Evolutionary conservation across 1,284 basidiomycete species (phyloP).

Genomic region (Lentinula novae-zelandiae): DNA sequence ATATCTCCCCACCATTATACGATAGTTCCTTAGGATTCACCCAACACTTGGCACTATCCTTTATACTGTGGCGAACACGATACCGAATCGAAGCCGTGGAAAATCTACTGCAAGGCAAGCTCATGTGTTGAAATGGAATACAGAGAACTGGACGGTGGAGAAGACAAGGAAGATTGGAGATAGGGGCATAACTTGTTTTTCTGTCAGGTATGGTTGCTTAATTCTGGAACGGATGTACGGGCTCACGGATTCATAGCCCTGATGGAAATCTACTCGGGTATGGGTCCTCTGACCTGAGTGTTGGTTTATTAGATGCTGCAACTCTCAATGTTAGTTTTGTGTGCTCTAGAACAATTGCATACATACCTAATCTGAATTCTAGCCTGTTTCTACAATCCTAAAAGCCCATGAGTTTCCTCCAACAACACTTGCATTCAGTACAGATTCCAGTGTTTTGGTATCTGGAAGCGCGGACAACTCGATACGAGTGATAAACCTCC

Average conservation of each 20-base stretch:
- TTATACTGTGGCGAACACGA: conserved; percentile 76
- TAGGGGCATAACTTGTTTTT: conserved; percentile 82
- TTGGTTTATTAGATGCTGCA: conserved; percentile 81
- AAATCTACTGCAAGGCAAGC: conserved; percentile 55
- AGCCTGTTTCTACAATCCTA: conserved; percentile 87
- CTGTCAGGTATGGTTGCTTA: conserved; percentile 61
- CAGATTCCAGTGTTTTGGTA: conserved; percentile 77
- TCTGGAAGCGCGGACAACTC: conserved; percentile 93
- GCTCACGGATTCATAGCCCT: conserved; percentile 40
- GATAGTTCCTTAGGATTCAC: conserved; percentile 47
- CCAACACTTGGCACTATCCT: conserved; percentile 49
- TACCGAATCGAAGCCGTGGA: conserved; percentile 48
- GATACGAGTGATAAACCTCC: conserved; percentile 78
- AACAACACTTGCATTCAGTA: conserved; percentile 87
- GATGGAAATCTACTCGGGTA: conserved; percentile 84
- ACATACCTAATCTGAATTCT: background rate
- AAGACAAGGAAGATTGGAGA: conserved; percentile 66
- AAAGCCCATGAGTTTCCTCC: conserved; percentile 95
- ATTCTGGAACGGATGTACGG: background rate
- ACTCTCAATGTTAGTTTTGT: conserved; percentile 67
- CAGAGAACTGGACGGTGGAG: conserved; percentile 54
- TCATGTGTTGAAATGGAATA: conserved; percentile 64
- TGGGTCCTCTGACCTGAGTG: conserved; percentile 84
- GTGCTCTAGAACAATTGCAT: background rate
- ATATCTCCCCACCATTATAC: conserved; percentile 16